phyloP scores from a whole-genome alignment of 2,329 filamentous ascomycete genomes.

The Shiraia bambusicola region DNA sequence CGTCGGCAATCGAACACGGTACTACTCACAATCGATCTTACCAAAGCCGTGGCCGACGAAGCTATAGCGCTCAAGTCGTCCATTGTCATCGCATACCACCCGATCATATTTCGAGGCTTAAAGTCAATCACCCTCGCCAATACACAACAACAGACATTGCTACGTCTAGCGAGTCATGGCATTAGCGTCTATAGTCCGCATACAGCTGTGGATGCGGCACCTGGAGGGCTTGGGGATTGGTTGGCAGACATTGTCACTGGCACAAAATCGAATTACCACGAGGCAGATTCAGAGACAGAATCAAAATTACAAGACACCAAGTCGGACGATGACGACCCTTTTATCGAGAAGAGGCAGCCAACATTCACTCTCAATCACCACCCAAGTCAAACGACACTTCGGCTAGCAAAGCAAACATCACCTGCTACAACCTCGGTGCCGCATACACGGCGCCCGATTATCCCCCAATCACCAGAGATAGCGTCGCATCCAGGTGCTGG shows the following conservation, averaged over 20 bases:
- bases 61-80: constrained; percentile 75
- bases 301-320: constrained; percentile 8
- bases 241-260: constrained; percentile 81
- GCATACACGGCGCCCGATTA: constrained; percentile 58
- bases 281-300: constrained; percentile 6
- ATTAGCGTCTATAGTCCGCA: constrained; percentile 96
- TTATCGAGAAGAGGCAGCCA: constrained; percentile 43
- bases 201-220: constrained; percentile 87
- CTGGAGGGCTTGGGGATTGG: constrained; percentile 88
- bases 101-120: constrained; percentile 91
- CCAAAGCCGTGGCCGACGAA: constrained; percentile 83
- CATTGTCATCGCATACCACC: constrained; percentile 89
- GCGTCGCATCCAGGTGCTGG: constrained; percentile 54
- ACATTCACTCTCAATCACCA: constrained; percentile 51
- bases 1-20: constrained; percentile 64
- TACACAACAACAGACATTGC: constrained; percentile 80
- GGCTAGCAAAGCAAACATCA: constrained; percentile 32
- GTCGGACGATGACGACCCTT: constrained; percentile 38
- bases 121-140: constrained; percentile 85
- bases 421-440: constrained; percentile 19
- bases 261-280: constrained; percentile 36
- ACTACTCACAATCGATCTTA: constrained; percentile 87
- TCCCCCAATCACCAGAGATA: constrained; percentile 47
- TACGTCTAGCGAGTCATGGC: constrained; percentile 78
- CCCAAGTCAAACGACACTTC: constrained; percentile 47